Base-by-base conservation (phyloP, 2,329 filamentous ascomycete species). In the Aplosporella prunicola region DNA sequence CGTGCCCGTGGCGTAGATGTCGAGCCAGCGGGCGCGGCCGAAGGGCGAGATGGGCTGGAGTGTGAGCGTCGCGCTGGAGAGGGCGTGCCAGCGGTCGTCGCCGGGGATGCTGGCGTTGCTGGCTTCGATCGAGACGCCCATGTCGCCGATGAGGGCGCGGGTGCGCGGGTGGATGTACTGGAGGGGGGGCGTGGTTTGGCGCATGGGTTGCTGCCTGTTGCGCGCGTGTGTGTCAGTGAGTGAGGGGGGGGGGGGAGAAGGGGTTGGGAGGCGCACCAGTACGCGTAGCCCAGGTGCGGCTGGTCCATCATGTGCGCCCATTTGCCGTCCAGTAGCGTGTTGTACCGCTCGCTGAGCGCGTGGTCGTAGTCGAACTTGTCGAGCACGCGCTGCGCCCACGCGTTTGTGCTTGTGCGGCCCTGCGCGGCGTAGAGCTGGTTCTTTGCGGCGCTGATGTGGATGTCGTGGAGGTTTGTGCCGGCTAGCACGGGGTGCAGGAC, bases 191-290 rank as follows among this genome's bases (percentile, higher is more conserved):
- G 80, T 67, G 0, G 71, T 70, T 50, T 84, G 80, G 22, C 78
- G 66, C 79, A 82, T 82, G 1, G 80, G 78, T 52, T 83, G 79
- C 56, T 84, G 80, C 78, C 78, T 58, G 74, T 53, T 68, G 67
- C n/a, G n/a, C n/a, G n/a, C n/a, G 4, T 73, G 56, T 20, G 68
- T 66, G 42, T 78, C 76, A 47, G 58, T 63, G 0, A 66, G 69
- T 2, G 62, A 61, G 2, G 61, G 62, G 28, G 74, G n/a, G 61
- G 48, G 69, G 63, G 41, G 74, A 24, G 44, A n/a, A n/a, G n/a
- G n/a, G n/a, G n/a, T n/a, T n/a, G n/a, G n/a, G n/a, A n/a, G n/a
- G n/a, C 51, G 45, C 44, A 58, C 57, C 58, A 62, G 43, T 58
- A 60, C 9, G 58, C 53, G 38, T 61, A 60, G 10, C 57, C 56